phyloP scores from a whole-genome alignment of 148 eudicot species.

The Spergularia marina region DNA sequence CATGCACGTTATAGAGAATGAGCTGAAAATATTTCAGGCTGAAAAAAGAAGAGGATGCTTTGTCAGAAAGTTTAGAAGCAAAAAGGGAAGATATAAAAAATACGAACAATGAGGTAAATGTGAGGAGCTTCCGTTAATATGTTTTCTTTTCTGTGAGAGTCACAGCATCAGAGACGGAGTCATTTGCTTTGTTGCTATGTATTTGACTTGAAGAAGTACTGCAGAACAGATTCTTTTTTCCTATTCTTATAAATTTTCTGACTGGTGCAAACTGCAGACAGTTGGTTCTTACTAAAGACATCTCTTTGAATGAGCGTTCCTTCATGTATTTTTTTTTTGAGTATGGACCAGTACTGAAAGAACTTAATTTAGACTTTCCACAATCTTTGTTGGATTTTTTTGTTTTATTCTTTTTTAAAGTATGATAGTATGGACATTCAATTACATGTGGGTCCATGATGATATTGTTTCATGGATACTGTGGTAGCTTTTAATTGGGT shows the following conservation, averaged over 20 bases:
- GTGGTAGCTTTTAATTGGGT: neutral
- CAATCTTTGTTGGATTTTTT: no score
- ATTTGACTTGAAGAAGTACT: no score
- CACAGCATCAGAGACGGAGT: constrained; percentile 2
- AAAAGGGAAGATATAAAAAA: constrained; percentile 43
- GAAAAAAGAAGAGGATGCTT: constrained; percentile 53
- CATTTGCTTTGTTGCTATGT: neutral
- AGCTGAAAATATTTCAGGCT: constrained; percentile 42
- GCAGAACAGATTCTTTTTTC: no score
- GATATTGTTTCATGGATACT: neutral
- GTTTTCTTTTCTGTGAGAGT: neutral
- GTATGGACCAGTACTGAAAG: no score
- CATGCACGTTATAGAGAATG: neutral
- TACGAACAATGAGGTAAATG: constrained; percentile 52
- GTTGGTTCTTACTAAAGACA: no score
- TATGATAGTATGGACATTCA: neutral
- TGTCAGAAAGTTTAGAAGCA: constrained; percentile 32
- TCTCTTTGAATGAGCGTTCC: no score
- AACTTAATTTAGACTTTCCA: no score
- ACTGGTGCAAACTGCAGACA: no score
- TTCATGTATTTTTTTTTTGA: no score
- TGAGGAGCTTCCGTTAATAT: neutral
- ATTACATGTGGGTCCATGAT: neutral
- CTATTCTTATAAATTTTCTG: no score
- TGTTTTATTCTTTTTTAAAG: neutral